phyloP scores from a whole-genome alignment of 371 early-diverging fungal species.

The Coemansia sp. region DNA sequence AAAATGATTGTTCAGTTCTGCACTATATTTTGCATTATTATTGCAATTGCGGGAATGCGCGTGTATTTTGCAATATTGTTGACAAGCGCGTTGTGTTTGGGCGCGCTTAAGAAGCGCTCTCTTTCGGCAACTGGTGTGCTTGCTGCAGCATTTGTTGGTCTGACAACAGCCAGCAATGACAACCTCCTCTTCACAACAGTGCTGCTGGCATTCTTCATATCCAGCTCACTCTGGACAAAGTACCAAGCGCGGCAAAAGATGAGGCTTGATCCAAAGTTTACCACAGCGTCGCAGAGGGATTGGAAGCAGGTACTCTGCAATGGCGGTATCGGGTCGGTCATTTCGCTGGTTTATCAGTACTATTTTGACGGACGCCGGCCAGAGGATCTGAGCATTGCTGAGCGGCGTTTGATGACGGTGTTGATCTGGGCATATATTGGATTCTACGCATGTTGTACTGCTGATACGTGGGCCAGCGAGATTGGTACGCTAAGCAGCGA shows the following conservation, averaged over 20 bases:
- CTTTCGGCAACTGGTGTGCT: constrained; percentile 69
- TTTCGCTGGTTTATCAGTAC: constrained; percentile 64
- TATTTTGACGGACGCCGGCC: constrained; percentile 48
- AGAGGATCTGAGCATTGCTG: constrained; percentile 23
- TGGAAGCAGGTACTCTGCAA: constrained; percentile 81
- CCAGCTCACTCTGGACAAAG: constrained; percentile 77
- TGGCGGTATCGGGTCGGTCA: constrained; percentile 66
- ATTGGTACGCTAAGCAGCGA: constrained; percentile 73
- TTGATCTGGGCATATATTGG: constrained; percentile 61
- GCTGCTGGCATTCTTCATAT: constrained; percentile 73
- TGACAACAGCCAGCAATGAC: constrained; percentile 69
- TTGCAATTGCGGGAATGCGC: constrained; percentile 27
- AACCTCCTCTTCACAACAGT: constrained; percentile 62
- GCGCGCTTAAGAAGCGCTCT: constrained; percentile 59
- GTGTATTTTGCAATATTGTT: constrained; percentile 25
- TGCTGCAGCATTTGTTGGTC: constrained; percentile 74
- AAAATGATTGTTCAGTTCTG: background rate
- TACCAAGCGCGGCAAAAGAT: constrained; percentile 69
- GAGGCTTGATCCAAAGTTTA: constrained; percentile 64
- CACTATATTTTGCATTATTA: background rate
- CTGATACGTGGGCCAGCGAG: constrained; percentile 92
- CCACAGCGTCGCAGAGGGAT: constrained; percentile 62
- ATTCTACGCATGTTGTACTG: constrained; percentile 84
- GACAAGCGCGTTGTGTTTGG: constrained; percentile 27
- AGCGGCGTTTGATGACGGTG: constrained; percentile 40